Percentiles rank a stretch among this genome's conserved stretches.
phyloP scores from a whole-genome alignment of 2,329 filamentous ascomycete species.

The Aspergillus transmontanensis region DNA sequence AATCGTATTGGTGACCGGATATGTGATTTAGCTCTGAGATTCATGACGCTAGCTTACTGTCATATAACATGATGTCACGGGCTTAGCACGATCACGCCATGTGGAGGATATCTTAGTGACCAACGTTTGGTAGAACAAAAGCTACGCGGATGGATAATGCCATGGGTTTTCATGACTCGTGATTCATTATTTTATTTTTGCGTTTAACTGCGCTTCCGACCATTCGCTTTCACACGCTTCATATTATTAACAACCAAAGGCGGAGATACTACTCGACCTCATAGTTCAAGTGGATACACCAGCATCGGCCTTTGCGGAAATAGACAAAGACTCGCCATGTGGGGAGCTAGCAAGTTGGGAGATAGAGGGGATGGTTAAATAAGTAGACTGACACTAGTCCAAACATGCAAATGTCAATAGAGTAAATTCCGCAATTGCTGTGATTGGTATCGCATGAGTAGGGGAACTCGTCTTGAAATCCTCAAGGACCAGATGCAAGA shows the following conservation, averaged over 20 bases:
- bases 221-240: not conserved
- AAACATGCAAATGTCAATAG: not conserved
- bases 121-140: not conserved
- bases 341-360: not conserved
- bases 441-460: not conserved
- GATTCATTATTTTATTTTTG: constrained; percentile 15
- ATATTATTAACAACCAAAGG: not conserved
- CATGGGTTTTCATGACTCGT: constrained; percentile 11
- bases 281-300: constrained; percentile 1
- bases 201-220: not conserved
- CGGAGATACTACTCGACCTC: not conserved
- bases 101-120: not conserved
- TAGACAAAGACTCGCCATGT: not conserved
- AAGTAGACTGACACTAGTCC: not conserved
- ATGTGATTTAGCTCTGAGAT: not conserved
- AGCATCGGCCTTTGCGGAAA: constrained; percentile 1
- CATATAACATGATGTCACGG: not conserved
- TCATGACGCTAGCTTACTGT: not conserved
- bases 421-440: not conserved
- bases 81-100: not conserved
- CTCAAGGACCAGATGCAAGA: not conserved
- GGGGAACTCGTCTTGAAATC: not conserved
- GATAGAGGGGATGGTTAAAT: not conserved
- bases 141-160: not conserved
- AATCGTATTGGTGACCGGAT: not conserved